A percentile compares a stretch with the other conserved stretches of the same genome.
Evolutionary conservation across 148 eudicot genomes (phyloP).

Genomic region (Heliosperma pusillum): DNA sequence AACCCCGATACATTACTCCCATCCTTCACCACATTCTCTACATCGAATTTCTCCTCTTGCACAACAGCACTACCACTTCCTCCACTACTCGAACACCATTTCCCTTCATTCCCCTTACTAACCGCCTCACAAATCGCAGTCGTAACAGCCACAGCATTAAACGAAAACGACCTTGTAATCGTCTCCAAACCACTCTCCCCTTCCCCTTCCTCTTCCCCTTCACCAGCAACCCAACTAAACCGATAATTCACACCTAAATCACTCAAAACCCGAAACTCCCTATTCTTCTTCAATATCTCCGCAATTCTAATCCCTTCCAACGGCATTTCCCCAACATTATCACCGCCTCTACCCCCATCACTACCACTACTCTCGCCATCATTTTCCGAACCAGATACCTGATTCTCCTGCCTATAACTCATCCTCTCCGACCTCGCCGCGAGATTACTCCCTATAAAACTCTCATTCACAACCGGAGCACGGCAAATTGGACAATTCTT

Average conservation of each 20-base stretch:
- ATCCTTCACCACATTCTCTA: constrained; percentile 23
- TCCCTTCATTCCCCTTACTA: constrained; percentile 17
- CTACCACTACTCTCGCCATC: constrained; percentile 28
- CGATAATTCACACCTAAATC: constrained; percentile 48
- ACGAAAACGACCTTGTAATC: constrained; percentile 52
- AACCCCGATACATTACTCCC: constrained; percentile 30
- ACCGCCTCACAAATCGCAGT: constrained; percentile 21
- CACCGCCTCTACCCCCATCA: constrained; percentile 13
- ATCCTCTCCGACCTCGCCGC: not conserved
- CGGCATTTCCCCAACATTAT: constrained; percentile 21
- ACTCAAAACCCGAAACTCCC: constrained; percentile 35
- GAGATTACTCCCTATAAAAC: not conserved
- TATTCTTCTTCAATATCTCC: constrained; percentile 21
- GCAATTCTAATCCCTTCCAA: constrained; percentile 24
- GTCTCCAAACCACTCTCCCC: constrained; percentile 23
- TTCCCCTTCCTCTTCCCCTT: not conserved
- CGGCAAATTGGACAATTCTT: constrained; percentile 68
- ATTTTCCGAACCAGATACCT: not conserved
- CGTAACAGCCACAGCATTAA: constrained; percentile 34
- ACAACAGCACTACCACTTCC: constrained; percentile 10
- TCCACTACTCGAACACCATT: constrained; percentile 20
- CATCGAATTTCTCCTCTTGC: constrained; percentile 9
- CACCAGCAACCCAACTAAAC: constrained; percentile 16
- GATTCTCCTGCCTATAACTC: constrained; percentile 6
- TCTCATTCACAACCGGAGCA: constrained; percentile 39